phyloP scores from a whole-genome alignment of 2,329 filamentous ascomycete species.

The Colletotrichum camelliae region DNA sequence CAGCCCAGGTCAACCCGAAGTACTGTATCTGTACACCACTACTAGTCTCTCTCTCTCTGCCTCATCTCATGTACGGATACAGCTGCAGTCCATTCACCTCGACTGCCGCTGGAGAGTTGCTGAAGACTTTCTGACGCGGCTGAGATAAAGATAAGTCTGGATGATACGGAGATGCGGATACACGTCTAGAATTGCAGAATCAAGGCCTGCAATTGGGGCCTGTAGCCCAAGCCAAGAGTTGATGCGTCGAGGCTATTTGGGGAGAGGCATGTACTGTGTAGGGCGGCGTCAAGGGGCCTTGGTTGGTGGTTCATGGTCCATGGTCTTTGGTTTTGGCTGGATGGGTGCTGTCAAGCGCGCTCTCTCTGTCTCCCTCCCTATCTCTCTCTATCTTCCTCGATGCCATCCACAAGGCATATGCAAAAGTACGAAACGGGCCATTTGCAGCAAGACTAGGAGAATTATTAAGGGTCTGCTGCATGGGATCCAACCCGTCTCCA shows the following conservation, averaged over 20 bases:
- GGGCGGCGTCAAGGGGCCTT: background rate
- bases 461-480: background rate
- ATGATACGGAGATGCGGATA: background rate
- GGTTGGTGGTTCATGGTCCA: background rate
- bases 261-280: background rate
- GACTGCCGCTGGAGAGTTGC: background rate
- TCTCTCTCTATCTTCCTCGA: background rate
- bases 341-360: background rate
- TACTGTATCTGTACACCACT: background rate
- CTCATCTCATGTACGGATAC: background rate
- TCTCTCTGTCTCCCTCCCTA: background rate
- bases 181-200: background rate
- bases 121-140: background rate
- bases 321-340: background rate
- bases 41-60: background rate
- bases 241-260: constrained; percentile 7
- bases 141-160: background rate
- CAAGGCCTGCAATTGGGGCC: background rate
- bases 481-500: background rate
- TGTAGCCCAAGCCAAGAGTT: background rate
- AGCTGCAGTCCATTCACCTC: background rate
- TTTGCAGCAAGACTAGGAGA: background rate
- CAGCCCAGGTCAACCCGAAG: background rate
- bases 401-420: background rate
- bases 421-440: background rate